Conservation (phyloP, 1,284 basidiomycete species). For the Malassezia equina region DNA sequence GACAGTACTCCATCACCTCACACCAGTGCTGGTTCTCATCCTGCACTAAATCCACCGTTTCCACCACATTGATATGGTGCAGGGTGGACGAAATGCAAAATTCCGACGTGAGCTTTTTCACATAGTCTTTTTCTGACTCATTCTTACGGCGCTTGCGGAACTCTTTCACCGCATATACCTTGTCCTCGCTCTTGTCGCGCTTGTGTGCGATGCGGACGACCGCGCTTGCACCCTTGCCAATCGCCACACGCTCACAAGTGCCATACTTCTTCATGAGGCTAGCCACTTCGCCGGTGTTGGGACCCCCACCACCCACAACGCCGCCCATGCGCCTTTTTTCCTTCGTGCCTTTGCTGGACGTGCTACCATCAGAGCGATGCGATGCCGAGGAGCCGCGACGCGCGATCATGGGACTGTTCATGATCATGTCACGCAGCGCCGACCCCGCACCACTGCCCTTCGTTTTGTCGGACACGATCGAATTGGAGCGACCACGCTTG, state of each 20-base stretch:
- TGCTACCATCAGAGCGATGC: conserved; percentile 20
- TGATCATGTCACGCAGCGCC: conserved; percentile 44
- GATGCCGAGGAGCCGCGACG: conserved; percentile 36
- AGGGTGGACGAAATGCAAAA: conserved; percentile 97
- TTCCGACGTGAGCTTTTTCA: conserved; percentile 98
- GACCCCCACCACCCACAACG: conserved; percentile 1
- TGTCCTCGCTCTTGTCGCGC: conserved; percentile 93
- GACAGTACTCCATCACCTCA: conserved; percentile 98
- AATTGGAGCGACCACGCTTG: conserved; percentile 24
- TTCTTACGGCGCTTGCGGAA: conserved; percentile 96
- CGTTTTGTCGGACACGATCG: conserved; percentile 16
- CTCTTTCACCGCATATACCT: conserved; percentile 98
- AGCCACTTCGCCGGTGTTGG: conserved; percentile 29
- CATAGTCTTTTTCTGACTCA: conserved; percentile 96
- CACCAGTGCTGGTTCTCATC: conserved; percentile 95
- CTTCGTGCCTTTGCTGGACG: conserved; percentile 15
- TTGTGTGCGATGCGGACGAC: conserved; percentile 94
- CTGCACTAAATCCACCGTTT: conserved; percentile 96
- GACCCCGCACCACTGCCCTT: conserved; percentile 29
- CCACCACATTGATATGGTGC: conserved; percentile 90
- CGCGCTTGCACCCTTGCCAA: conserved; percentile 93
- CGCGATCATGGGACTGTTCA: conserved; percentile 40
- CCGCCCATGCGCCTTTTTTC: conserved; percentile 25
- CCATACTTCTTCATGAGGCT: conserved; percentile 73
- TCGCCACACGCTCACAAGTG: conserved; percentile 88